Evolutionary conservation across 129 eudicot genomes (phyloP).

Genomic region (Tagetes erecta): DNA sequence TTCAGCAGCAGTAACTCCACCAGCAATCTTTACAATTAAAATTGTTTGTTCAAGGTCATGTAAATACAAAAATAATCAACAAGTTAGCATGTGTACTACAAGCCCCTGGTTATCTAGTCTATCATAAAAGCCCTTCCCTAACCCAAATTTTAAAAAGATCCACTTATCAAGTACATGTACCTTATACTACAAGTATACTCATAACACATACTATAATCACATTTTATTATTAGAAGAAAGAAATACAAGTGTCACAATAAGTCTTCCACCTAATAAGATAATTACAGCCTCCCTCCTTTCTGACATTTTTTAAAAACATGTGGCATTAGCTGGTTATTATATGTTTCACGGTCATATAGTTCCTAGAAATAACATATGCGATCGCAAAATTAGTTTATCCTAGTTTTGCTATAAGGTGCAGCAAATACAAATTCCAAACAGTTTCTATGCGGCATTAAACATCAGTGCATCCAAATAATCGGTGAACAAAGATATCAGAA

Average conservation of each 20-base stretch:
- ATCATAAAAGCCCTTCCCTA: background rate
- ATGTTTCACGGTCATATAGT: background rate
- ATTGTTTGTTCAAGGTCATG: background rate
- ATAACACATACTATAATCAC: background rate
- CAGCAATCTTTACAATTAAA: conserved; percentile 61
- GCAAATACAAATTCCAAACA: background rate
- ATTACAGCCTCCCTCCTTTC: background rate
- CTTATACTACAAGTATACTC: conserved; percentile 10
- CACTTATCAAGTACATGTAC: conserved; percentile 7
- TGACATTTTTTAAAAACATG: background rate
- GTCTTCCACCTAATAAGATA: background rate
- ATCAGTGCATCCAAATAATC: background rate
- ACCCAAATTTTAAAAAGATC: background rate
- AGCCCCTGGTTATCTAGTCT: background rate
- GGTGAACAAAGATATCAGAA: background rate
- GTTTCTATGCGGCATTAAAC: background rate
- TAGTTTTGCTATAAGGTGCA: background rate
- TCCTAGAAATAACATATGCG: background rate
- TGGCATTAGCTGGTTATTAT: background rate
- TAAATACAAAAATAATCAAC: background rate
- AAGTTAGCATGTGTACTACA: conserved; percentile 7
- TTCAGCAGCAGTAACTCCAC: conserved; percentile 94
- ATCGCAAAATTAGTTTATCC: background rate
- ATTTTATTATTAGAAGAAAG: background rate
- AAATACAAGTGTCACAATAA: background rate